These are phyloP conservation scores for Arachis stenosperma DNA, from an alignment of 306 rosid species.

Conservation along the genomic window DNA sequence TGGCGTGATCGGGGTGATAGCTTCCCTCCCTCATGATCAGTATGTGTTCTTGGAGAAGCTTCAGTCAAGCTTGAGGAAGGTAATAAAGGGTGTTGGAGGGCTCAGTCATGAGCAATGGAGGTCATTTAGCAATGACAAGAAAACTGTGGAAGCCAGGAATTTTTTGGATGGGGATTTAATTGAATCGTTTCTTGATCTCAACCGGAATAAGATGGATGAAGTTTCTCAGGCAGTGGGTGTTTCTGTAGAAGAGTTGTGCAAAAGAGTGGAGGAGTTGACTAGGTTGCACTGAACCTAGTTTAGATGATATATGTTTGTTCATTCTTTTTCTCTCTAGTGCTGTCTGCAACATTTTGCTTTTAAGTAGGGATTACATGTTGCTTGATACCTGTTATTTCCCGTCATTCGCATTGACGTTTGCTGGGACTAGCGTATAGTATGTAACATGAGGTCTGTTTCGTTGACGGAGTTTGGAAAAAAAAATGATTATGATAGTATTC, in stretches of 20 bases:
- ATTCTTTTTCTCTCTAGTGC: neutral
- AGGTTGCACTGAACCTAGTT: conserved; percentile 75
- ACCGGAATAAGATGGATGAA: conserved; percentile 85
- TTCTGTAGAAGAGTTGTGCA: conserved; percentile 94
- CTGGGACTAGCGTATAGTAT: conserved; percentile 19
- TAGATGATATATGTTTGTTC: conserved; percentile 31
- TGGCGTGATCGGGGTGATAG: conserved; percentile 95
- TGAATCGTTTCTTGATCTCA: conserved; percentile 93
- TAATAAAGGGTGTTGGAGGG: conserved; percentile 97
- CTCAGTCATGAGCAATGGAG: conserved; percentile 98
- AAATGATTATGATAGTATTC: too few species aligned
- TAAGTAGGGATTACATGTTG: conserved; percentile 19
- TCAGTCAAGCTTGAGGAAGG: conserved; percentile 86
- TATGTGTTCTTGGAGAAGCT: conserved; percentile 86
- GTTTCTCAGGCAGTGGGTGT: conserved; percentile 72
- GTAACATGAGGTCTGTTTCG: neutral
- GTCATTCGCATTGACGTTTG: conserved; percentile 14
- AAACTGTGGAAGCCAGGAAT: conserved; percentile 77
- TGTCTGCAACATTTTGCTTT: neutral
- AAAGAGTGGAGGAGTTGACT: conserved; percentile 91
- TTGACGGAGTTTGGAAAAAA: neutral
- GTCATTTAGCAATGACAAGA: conserved; percentile 91
- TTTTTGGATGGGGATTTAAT: conserved; percentile 97
- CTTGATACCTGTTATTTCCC: neutral
- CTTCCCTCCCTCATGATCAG: conserved; percentile 93